Base-by-base conservation (phyloP, 768 basidiomycete genomes). In the Hydnomerulius pinastri region DNA sequence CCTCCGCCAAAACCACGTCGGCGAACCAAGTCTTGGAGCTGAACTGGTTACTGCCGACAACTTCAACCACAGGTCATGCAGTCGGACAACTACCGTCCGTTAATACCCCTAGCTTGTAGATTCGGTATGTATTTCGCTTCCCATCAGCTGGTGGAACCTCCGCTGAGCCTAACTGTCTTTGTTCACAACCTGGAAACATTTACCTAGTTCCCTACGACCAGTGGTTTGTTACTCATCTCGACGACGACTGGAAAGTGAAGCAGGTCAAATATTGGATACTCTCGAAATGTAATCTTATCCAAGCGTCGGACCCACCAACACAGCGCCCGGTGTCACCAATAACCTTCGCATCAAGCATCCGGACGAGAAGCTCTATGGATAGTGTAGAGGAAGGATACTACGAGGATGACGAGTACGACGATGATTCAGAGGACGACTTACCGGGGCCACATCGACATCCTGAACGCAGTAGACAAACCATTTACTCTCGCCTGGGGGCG, bases 211-310 rank as follows among this genome's bases (percentile, higher is more conserved):
- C 83, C 0, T 79, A 82, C 57, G 88, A 90, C 65, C 86, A 87
- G 68, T 90, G 87, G 87, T 71, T 89, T 39, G 71, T 83, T n/a
- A 87, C 87, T 11, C 84, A 86, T 60, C 62, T 86, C 61, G 78
- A 83, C 51, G 73, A 80, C 3, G 56, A 69, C 25, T 86, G 80
- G 79, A 82, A 81, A 57, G 73, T 88, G 33, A 75, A 74, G 13
- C 77, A 86, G 25, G 71, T 85, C 27, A 90, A 90, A 56, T 73
- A 76, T 27, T 81, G 78, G 73, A 67, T 88, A 21, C 75, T 89
- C 36, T 67, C 79, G 1, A 86, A 80, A 57, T 82, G 80, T 56
- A 69, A 79, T 28, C 60, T 74, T 64, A 42, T 68, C 53, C 43
- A 71, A 71, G 48, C 71, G 47, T 46, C 57, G n/a, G 50, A 54